phyloP scores from a whole-genome alignment of 257 asterid species.

The Gynochthodes officinalis region DNA sequence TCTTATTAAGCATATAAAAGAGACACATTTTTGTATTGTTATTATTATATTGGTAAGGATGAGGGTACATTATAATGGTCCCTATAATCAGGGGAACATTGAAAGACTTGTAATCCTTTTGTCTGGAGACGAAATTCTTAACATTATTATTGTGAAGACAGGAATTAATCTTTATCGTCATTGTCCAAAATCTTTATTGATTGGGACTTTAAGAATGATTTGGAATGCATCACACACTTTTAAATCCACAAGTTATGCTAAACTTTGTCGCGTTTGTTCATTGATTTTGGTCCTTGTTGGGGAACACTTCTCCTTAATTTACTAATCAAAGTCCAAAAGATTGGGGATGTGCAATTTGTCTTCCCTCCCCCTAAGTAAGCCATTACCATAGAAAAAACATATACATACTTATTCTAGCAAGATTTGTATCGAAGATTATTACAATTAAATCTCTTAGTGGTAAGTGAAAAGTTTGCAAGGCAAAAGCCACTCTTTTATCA shows the following conservation, averaged over 20 bases:
- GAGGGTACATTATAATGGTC: neutral
- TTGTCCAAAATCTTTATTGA: neutral
- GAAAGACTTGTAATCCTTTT: neutral
- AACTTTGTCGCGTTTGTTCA: neutral
- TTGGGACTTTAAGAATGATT: conserved; percentile 4
- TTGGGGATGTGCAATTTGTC: neutral
- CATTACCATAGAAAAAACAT: neutral
- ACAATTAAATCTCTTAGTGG: too few relatives aligned
- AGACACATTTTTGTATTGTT: neutral
- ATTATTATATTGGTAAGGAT: neutral
- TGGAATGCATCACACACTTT: neutral
- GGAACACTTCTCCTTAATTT: neutral
- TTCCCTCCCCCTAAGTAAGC: neutral
- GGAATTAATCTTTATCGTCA: neutral
- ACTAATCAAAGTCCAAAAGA: neutral
- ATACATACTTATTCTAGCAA: too few relatives aligned
- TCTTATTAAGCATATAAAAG: too few relatives aligned
- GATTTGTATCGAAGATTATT: too few relatives aligned
- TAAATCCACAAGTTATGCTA: neutral
- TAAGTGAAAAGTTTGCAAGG: too few relatives aligned
- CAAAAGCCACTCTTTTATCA: too few relatives aligned
- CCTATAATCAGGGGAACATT: neutral
- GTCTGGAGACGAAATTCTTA: neutral
- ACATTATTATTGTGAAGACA: neutral
- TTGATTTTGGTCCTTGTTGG: neutral